phyloP scores from a whole-genome alignment of 208 protist genomes.

The Trichomonas tenax region DNA sequence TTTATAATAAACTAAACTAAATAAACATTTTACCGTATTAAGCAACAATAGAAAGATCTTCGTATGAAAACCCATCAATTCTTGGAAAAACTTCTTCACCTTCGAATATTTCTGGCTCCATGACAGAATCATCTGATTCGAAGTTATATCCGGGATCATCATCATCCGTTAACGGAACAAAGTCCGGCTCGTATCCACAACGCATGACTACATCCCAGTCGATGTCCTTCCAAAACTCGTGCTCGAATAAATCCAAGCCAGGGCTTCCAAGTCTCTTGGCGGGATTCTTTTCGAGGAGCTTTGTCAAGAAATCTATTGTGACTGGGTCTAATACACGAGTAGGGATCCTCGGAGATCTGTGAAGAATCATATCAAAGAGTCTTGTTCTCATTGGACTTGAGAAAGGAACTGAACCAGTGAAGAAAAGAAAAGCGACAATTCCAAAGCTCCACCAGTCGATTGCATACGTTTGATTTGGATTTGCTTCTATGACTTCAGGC shows the following conservation, averaged over 20 bases:
- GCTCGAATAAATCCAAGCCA: neutral
- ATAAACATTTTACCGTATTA: neutral
- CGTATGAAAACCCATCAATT: neutral
- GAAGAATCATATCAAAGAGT: neutral
- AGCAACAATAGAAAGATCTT: neutral
- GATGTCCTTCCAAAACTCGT: neutral
- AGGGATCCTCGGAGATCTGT: neutral
- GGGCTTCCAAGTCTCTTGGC: neutral
- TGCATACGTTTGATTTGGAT: neutral
- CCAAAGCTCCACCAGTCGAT: slow-evolving; percentile 14
- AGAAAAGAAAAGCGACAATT: neutral
- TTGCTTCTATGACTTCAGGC: neutral
- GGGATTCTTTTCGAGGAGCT: neutral
- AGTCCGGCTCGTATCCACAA: neutral
- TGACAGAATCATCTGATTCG: neutral
- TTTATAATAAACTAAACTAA: too few relatives aligned
- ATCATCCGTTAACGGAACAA: neutral
- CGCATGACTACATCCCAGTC: neutral
- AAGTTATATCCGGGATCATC: neutral
- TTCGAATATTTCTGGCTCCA: neutral
- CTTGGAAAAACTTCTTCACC: neutral
- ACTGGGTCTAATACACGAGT: neutral
- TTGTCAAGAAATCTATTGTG: neutral
- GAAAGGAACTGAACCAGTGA: neutral
- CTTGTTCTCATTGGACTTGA: neutral